These are phyloP conservation scores for Aspergillus udagawae DNA, from an alignment of 2,329 filamentous ascomycete genomes.

Conservation along the genomic window DNA sequence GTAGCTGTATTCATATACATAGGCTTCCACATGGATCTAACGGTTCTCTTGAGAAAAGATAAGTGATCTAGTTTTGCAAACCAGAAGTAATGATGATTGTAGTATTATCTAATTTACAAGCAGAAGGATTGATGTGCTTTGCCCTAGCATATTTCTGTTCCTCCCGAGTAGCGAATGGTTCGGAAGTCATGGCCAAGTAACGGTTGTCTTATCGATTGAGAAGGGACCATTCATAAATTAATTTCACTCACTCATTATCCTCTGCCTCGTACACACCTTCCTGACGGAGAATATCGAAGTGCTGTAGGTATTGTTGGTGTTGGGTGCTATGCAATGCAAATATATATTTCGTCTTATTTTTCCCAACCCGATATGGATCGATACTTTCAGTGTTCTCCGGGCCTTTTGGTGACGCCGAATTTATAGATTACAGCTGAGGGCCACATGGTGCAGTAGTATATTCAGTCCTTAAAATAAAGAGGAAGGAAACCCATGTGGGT, in stretches of 20 bases:
- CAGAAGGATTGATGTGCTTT: no score
- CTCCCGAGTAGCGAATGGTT: no score
- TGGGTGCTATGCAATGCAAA: background rate
- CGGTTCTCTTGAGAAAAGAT: no score
- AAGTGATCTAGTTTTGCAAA: no score
- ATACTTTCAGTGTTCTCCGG: background rate
- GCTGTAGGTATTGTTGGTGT: background rate
- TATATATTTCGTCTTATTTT: background rate
- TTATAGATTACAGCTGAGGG: background rate
- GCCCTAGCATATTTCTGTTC: no score
- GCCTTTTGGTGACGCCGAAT: background rate
- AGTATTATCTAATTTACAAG: no score
- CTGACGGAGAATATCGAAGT: background rate
- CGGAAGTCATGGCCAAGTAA: background rate
- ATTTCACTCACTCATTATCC: background rate
- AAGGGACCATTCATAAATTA: background rate
- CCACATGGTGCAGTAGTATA: background rate
- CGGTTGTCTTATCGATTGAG: background rate
- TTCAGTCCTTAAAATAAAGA: background rate
- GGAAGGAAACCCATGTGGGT: no score
- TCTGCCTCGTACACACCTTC: background rate
- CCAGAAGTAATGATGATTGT: no score
- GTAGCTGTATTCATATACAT: no score
- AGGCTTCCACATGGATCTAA: no score
- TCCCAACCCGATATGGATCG: background rate